Conservation (phyloP, 163 green algal species). For the Scenedesmus sp. region DNA sequence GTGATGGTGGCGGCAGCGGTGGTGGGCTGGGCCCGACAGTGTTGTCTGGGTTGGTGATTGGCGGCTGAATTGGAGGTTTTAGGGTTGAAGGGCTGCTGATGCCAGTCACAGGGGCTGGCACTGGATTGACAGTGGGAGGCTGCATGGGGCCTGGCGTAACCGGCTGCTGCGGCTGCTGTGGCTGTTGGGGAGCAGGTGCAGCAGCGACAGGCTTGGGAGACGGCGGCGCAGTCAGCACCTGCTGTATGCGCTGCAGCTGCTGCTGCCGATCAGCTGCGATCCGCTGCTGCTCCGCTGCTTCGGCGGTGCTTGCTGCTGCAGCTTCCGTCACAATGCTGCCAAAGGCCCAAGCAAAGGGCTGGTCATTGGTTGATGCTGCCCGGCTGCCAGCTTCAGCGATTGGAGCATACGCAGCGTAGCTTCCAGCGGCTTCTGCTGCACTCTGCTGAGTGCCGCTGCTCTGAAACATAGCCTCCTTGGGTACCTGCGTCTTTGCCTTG, state of each 20-base stretch:
- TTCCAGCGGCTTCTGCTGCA: not conserved
- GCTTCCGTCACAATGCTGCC: not conserved
- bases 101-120: not conserved
- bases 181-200: too few species aligned
- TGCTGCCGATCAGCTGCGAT: not conserved
- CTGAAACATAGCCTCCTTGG: too few species aligned
- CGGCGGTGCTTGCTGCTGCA: not conserved
- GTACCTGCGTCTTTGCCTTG: too few species aligned
- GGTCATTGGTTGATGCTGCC: not conserved
- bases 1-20: not conserved
- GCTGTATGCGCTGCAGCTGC: not conserved
- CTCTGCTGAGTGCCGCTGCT: not conserved
- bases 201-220: not conserved
- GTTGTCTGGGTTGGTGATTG: not conserved
- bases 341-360: slow-evolving; percentile 1
- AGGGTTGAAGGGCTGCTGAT: not conserved
- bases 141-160: not conserved
- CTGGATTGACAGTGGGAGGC: not conserved
- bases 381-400: not conserved
- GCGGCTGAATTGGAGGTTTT: not conserved
- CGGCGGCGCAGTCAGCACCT: not conserved
- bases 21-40: not conserved
- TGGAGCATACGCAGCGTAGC: not conserved
- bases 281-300: not conserved
- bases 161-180: not conserved